Evolutionary conservation across 306 rosid genomes (phyloP).

Genomic region (Ormosia emarginata): DNA sequence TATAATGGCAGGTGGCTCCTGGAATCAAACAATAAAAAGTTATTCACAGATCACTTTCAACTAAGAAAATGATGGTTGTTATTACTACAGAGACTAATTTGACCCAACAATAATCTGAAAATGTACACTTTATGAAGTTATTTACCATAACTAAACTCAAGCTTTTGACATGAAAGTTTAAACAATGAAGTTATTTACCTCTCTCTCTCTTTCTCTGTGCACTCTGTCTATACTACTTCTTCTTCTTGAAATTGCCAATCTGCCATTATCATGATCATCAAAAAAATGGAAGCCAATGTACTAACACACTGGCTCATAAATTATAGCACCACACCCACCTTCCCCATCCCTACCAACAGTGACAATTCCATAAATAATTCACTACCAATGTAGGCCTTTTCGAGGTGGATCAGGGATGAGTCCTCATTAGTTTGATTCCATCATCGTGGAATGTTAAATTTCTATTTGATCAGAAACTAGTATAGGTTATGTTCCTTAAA

Average conservation of each 20-base stretch:
- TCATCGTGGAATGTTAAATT: background rate
- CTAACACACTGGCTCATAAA: constrained; percentile 33
- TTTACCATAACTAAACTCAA: too few relatives aligned
- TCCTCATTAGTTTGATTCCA: background rate
- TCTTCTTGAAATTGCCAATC: constrained; percentile 58
- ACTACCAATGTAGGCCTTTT: background rate
- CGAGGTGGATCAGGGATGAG: constrained; percentile 16
- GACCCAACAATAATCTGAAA: too few relatives aligned
- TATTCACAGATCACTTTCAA: too few relatives aligned
- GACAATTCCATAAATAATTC: constrained; percentile 48
- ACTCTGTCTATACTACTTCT: constrained; percentile 18
- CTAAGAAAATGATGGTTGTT: too few relatives aligned
- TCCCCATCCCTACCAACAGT: constrained; percentile 25
- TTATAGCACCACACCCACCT: constrained; percentile 50
- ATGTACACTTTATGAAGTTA: too few relatives aligned
- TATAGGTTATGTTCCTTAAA: background rate
- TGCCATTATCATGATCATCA: constrained; percentile 43
- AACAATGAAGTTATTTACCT: background rate
- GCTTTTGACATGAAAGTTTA: too few relatives aligned
- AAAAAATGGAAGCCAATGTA: constrained; percentile 34
- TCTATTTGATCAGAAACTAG: background rate
- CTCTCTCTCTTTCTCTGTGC: background rate
- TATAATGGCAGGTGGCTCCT: too few relatives aligned
- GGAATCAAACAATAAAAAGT: too few relatives aligned
- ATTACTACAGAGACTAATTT: too few relatives aligned